These are phyloP conservation scores for Scheffersomyces illinoinensis DNA, from an alignment of 1,139 yeast genomes.

Conservation along the genomic window DNA sequence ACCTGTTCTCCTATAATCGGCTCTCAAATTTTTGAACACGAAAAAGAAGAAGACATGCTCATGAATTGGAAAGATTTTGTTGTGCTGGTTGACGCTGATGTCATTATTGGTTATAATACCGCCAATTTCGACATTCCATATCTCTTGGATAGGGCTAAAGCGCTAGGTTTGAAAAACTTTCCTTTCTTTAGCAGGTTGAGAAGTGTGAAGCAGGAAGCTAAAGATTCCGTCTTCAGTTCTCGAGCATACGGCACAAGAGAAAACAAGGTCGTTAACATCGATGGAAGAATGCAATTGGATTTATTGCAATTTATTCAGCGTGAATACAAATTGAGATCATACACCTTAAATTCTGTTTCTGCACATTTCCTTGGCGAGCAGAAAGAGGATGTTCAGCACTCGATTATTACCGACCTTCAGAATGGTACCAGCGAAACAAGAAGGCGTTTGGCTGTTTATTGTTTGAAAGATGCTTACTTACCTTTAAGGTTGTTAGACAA, in stretches of 20 bases:
- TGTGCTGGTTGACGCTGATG: slow-evolving; percentile 87
- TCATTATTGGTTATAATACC: slow-evolving; percentile 93
- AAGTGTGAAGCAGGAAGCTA: slow-evolving; percentile 70
- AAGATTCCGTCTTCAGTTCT: slow-evolving; percentile 84
- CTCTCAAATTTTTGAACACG: slow-evolving; percentile 78
- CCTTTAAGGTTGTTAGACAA: slow-evolving; percentile 88
- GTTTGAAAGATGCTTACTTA: slow-evolving; percentile 92
- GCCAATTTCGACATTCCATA: slow-evolving; percentile 96
- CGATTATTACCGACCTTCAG: slow-evolving; percentile 91
- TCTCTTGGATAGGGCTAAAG: slow-evolving; percentile 79
- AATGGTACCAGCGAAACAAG: slow-evolving; percentile 92
- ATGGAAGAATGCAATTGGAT: slow-evolving; percentile 95
- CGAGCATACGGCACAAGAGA: slow-evolving; percentile 97
- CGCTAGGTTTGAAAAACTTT: slow-evolving; percentile 65
- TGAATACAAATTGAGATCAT: slow-evolving; percentile 91
- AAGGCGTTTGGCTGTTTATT: slow-evolving; percentile 92
- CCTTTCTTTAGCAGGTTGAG: slow-evolving; percentile 85
- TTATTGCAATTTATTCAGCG: slow-evolving; percentile 89
- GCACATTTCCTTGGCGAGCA: slow-evolving; percentile 94
- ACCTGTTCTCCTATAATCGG: slow-evolving; percentile 94
- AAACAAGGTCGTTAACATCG: slow-evolving; percentile 86
- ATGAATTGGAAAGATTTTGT: slow-evolving; percentile 84
- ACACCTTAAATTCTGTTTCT: slow-evolving; percentile 92
- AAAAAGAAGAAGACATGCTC: slow-evolving; percentile 80
- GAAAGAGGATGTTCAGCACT: slow-evolving; percentile 97